Conservation (phyloP, 179 eudicot species). For the Silene noctiflora region DNA sequence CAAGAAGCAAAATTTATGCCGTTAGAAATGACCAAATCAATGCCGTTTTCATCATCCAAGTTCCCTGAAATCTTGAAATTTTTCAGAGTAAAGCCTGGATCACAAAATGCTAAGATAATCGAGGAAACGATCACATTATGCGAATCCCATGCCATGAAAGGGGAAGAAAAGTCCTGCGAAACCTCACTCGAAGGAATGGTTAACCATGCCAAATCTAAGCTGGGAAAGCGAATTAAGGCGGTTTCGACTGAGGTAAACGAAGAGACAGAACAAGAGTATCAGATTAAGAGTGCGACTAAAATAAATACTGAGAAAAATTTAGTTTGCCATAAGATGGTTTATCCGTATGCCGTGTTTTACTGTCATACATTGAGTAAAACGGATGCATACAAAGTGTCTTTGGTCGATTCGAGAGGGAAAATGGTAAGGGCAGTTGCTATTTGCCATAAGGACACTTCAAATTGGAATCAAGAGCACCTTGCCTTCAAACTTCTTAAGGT, state of each 20-base stretch:
- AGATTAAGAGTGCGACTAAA: conserved; percentile 4
- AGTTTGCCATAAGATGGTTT: conserved; percentile 16
- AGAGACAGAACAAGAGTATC: conserved; percentile 16
- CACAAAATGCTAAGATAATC: conserved; percentile 17
- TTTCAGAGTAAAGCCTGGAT: conserved; percentile 19
- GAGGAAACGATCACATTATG: conserved; percentile 13
- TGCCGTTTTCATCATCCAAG: conserved; percentile 9
- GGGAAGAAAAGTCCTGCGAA: conserved; percentile 31
- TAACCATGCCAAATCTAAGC: conserved; percentile 31
- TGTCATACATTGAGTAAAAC: conserved; percentile 9
- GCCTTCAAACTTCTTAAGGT: conserved; percentile 6
- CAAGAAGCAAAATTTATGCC: conserved; percentile 7
- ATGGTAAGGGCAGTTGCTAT: conserved; percentile 2
- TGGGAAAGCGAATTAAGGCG: conserved; percentile 29
- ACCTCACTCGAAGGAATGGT: conserved; percentile 64
- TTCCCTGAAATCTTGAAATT: not conserved
- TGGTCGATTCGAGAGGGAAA: conserved; percentile 7
- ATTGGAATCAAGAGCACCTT: not conserved
- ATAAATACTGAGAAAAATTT: not conserved
- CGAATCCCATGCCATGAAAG: not conserved
- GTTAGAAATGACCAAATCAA: not conserved
- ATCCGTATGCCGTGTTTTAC: conserved; percentile 19
- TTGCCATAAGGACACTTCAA: conserved; percentile 12
- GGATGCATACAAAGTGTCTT: conserved; percentile 1
- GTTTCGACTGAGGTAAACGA: conserved; percentile 35